A percentile compares a stretch with the other conserved stretches of the same genome.
phyloP scores from a whole-genome alignment of 768 basidiomycete genomes.

The Tricholoma terreum region DNA sequence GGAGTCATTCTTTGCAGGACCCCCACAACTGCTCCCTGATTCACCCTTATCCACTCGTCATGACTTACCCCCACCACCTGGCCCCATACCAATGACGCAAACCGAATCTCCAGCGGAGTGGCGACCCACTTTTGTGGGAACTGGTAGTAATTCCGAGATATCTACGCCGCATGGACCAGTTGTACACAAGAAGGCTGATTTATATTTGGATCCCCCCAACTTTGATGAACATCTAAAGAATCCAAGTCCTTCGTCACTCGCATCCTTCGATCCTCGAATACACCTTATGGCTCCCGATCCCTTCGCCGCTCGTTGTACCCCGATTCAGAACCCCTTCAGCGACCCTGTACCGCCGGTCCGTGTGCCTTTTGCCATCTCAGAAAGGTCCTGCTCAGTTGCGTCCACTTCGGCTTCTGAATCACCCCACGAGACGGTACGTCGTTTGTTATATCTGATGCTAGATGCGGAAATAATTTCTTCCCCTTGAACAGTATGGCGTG shows the following conservation, averaged over 20 bases:
- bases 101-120: too few species aligned
- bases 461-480: background rate
- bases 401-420: background rate
- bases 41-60: background rate
- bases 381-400: background rate
- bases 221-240: background rate
- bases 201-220: slow-evolving; percentile 10
- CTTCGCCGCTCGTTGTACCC: slow-evolving; percentile 9
- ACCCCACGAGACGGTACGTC: background rate
- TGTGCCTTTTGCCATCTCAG: background rate
- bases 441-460: background rate
- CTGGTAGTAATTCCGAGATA: too few species aligned
- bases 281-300: slow-evolving; percentile 9
- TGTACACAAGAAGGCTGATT: slow-evolving; percentile 15
- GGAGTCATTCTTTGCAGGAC: slow-evolving; percentile 5
- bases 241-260: background rate
- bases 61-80: background rate
- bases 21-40: slow-evolving; percentile 6
- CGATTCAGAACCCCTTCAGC: background rate
- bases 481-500: background rate
- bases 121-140: background rate
- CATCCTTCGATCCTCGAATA: background rate
- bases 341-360: background rate
- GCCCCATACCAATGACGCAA: background rate
- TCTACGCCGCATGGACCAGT: too few species aligned